Conservation (phyloP, 148 eudicot genomes). For the Chenopodium quinoa region DNA sequence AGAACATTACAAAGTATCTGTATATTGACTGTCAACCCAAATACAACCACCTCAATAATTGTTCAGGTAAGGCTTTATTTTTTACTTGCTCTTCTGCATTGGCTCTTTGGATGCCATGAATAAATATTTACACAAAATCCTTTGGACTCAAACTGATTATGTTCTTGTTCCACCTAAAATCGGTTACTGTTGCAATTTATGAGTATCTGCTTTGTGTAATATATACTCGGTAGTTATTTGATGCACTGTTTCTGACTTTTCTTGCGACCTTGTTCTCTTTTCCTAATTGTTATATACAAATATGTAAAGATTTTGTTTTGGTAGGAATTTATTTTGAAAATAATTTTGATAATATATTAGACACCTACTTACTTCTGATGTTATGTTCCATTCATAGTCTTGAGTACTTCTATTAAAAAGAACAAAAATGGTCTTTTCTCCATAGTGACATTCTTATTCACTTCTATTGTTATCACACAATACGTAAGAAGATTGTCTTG, state of each 20-base stretch:
- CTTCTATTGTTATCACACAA: no score
- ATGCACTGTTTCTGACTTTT: not conserved
- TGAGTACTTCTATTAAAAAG: not conserved
- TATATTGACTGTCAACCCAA: slow-evolving; percentile 68
- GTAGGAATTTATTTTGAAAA: not conserved
- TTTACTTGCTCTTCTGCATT: not conserved
- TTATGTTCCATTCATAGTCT: not conserved
- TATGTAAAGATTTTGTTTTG: not conserved
- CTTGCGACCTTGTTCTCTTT: not conserved
- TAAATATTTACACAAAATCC: not conserved
- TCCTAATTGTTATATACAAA: not conserved
- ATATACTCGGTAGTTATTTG: not conserved
- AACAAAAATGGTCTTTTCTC: no score
- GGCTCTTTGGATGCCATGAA: not conserved
- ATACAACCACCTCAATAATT: slow-evolving; percentile 81
- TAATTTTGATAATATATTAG: not conserved
- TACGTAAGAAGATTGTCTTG: not conserved
- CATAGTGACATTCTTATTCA: no score
- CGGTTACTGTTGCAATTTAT: not conserved
- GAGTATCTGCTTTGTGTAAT: not conserved
- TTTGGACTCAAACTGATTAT: not conserved
- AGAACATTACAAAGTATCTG: slow-evolving; percentile 89
- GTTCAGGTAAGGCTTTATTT: slow-evolving; percentile 54
- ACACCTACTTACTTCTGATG: not conserved
- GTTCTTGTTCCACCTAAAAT: not conserved